Conservation (phyloP, 1,284 basidiomycete genomes). For the Xerocomus cyaneibrunnescens region DNA sequence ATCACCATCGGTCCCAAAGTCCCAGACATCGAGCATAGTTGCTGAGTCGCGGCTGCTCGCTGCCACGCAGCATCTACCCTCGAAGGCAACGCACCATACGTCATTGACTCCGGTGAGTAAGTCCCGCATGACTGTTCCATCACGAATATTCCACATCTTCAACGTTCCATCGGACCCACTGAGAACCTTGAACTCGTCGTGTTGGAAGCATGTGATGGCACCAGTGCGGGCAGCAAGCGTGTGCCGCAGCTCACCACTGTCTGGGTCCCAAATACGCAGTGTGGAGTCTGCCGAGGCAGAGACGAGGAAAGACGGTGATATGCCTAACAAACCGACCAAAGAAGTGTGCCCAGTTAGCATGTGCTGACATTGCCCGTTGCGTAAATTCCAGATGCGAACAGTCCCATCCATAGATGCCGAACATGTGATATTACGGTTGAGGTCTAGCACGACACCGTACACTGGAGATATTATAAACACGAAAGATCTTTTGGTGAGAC, state of each 20-base stretch:
- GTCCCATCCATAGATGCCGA: slow-evolving; percentile 97
- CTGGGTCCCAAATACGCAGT: slow-evolving; percentile 89
- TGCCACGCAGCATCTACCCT: slow-evolving; percentile 89
- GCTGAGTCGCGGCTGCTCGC: slow-evolving; percentile 81
- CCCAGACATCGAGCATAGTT: slow-evolving; percentile 85
- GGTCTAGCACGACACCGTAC: slow-evolving; percentile 88
- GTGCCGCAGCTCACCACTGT: slow-evolving; percentile 74
- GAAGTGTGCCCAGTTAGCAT: slow-evolving; percentile 86
- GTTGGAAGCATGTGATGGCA: slow-evolving; percentile 96
- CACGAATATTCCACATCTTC: slow-evolving; percentile 94
- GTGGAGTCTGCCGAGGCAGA: slow-evolving; percentile 94
- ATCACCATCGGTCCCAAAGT: slow-evolving; percentile 70
- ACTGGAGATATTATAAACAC: slow-evolving; percentile 47
- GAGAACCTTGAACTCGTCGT: slow-evolving; percentile 94
- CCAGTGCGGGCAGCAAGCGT: slow-evolving; percentile 86
- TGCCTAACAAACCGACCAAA: slow-evolving; percentile 81
- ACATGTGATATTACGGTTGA: slow-evolving; percentile 80
- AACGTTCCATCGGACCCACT: slow-evolving; percentile 93
- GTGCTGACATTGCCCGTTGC: slow-evolving; percentile 76
- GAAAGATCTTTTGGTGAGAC: not conserved
- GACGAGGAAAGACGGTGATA: slow-evolving; percentile 87
- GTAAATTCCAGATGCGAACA: slow-evolving; percentile 89
- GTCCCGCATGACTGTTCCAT: slow-evolving; percentile 82
- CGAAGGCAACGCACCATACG: slow-evolving; percentile 96
- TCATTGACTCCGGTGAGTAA: slow-evolving; percentile 85